Conservation (phyloP, 2,329 filamentous ascomycete genomes). For the Fusarium ramigenum region DNA sequence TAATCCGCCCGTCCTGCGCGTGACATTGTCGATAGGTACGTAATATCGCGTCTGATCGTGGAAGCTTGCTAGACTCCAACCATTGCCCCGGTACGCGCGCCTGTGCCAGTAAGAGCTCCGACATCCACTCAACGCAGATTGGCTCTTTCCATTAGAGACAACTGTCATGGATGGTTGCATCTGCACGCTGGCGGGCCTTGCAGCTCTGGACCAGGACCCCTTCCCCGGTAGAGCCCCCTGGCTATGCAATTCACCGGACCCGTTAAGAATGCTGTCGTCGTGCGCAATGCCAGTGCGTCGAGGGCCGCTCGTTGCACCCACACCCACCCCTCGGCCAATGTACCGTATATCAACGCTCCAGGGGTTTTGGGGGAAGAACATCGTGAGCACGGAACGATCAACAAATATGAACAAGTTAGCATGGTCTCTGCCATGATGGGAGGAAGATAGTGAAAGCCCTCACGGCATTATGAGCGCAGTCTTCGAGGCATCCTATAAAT, state of each 20-base stretch:
- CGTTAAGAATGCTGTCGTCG: slow-evolving; percentile 32
- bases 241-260: slow-evolving; percentile 35
- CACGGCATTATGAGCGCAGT: neutral
- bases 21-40: slow-evolving; percentile 37
- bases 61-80: slow-evolving; percentile 38
- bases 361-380: slow-evolving; percentile 15
- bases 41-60: slow-evolving; percentile 36
- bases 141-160: slow-evolving; percentile 33
- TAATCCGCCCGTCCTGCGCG: slow-evolving; percentile 26
- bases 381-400: neutral
- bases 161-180: slow-evolving; percentile 40
- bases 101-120: slow-evolving; percentile 38
- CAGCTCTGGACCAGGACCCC: slow-evolving; percentile 34
- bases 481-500: neutral
- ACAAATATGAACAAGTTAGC: slow-evolving; percentile 8
- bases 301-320: slow-evolving; percentile 28
- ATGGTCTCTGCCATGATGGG: slow-evolving; percentile 5
- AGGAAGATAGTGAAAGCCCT: neutral
- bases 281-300: slow-evolving; percentile 11
- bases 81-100: slow-evolving; percentile 40
- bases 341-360: slow-evolving; percentile 40
- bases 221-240: slow-evolving; percentile 38
- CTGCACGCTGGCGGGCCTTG: slow-evolving; percentile 40
- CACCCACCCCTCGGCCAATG: slow-evolving; percentile 31
- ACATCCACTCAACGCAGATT: slow-evolving; percentile 36